phyloP scores from a whole-genome alignment of 106 monocot species.

The Dendrobium catenatum region DNA sequence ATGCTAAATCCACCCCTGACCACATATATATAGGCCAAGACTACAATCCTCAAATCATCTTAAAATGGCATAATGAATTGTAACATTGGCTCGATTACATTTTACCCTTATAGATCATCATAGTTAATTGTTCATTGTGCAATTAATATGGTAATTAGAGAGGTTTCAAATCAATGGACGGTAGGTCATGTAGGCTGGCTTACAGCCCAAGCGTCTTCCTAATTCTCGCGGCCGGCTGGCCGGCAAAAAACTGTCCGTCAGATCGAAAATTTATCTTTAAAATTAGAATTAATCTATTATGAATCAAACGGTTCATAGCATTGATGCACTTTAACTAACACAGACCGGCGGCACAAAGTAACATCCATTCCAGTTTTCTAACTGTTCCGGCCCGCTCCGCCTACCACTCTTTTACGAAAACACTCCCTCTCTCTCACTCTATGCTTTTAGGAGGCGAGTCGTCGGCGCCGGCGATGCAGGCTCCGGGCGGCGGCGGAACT shows the following conservation, averaged over 20 bases:
- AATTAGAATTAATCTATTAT: neutral
- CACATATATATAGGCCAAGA: too few relatives aligned
- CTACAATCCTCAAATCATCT: too few relatives aligned
- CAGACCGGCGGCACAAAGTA: neutral
- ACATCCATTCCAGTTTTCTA: neutral
- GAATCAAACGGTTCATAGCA: neutral
- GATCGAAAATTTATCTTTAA: neutral
- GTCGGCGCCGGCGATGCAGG: constrained; percentile 25
- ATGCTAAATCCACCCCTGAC: too few relatives aligned
- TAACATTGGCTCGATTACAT: too few relatives aligned
- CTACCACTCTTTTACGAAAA: neutral
- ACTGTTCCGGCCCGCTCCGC: neutral
- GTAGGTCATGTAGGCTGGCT: too few relatives aligned
- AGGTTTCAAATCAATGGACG: too few relatives aligned
- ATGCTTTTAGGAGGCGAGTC: neutral
- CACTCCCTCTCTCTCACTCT: neutral
- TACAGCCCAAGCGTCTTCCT: too few relatives aligned
- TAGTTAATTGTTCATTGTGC: too few relatives aligned
- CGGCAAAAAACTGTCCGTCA: neutral
- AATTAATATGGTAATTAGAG: too few relatives aligned
- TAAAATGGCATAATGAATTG: too few relatives aligned
- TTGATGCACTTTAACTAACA: neutral
- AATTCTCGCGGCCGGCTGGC: neutral
- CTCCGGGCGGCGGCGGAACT: constrained; percentile 10
- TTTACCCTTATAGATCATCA: too few relatives aligned